phyloP scores from a whole-genome alignment of 176 grass and related monocot species.

The Musa beccarii region DNA sequence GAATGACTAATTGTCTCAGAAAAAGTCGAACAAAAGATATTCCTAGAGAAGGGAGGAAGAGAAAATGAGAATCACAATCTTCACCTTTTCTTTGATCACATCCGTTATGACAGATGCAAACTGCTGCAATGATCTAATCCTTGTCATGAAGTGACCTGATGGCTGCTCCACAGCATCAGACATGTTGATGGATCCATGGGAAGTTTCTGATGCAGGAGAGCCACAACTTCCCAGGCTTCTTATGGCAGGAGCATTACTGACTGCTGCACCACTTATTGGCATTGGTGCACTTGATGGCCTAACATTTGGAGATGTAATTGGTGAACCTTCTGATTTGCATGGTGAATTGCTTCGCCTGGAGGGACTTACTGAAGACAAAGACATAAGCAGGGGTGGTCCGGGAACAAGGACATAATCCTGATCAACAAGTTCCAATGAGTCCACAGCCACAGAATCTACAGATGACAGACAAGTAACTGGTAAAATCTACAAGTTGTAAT shows the following conservation, averaged over 20 bases:
- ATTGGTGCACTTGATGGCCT: conserved; percentile 63
- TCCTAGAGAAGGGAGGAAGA: conserved; percentile 11
- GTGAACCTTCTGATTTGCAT: conserved; percentile 50
- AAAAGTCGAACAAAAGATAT: neutral
- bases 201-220: conserved; percentile 69
- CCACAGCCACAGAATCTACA: conserved; percentile 59
- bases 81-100: conserved; percentile 82
- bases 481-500: conserved; percentile 5
- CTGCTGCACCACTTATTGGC: conserved; percentile 52
- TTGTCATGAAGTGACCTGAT: conserved; percentile 42
- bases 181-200: conserved; percentile 67
- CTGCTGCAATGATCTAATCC: conserved; percentile 79
- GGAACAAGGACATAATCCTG: conserved; percentile 90
- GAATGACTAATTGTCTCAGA: neutral
- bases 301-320: conserved; percentile 46
- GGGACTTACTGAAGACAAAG: conserved; percentile 49
- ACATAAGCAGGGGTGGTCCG: conserved; percentile 47
- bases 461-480: conserved; percentile 30
- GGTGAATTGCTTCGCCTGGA: conserved; percentile 34
- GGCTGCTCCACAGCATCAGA: conserved; percentile 74
- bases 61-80: conserved; percentile 12
- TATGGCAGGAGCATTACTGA: conserved; percentile 30
- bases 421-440: conserved; percentile 97
- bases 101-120: conserved; percentile 56
- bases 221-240: conserved; percentile 62